Evolutionary conservation across 495 filamentous ascomycete genomes (phyloP), one percentile per base, ranked within the genome.

Genomic region (Clavariopsis aquatica): DNA sequence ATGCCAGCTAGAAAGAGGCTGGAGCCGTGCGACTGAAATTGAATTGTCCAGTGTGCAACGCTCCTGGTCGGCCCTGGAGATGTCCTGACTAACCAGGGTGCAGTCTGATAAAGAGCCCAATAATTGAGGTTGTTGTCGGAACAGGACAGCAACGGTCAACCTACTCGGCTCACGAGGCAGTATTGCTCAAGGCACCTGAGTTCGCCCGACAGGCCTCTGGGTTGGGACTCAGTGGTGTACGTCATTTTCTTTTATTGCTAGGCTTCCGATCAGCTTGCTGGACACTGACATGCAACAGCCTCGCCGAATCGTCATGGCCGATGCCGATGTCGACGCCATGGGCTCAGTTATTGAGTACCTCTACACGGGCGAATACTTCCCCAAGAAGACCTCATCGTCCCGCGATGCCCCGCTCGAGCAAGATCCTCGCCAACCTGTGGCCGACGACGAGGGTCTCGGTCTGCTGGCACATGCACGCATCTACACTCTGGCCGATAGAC

Each of bases 301-400:
- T 74, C 86, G 85, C 57, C 79, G 83, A 54, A 86, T 96, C 67
- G 76, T 87, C 38, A 87, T 96, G 34, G 73, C 81, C 0, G 78
- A 81, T 65, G 88, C 91, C 64, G 83, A 93, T 68, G 76, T 94
- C 27, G 89, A 92, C 63, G 90, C 93, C 34, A 87, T 93, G 60
- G 86, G 90, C 31, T 92, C 86, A 77, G 92, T 96, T 71, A 84
- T 98, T 69, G 89, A 96, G 78, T 98, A 88, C 77, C 85, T 95
- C 29, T 98, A 98, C 77, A 96, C 90, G 1, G 85, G 84, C 74
- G 90, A 98, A 74, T 96, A 96, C 81, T 91, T 90, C 74, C 88
- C 90, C 2, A 78, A 80, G 63, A 86, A 87, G 68, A 55, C 87
- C 17, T 72, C 80, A n/a, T 79, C 82, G 46, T 76, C 82, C 55